These are phyloP conservation scores for Aspergillus sp. DNA, from an alignment of 2,329 filamentous ascomycete species.

Conservation along the genomic window DNA sequence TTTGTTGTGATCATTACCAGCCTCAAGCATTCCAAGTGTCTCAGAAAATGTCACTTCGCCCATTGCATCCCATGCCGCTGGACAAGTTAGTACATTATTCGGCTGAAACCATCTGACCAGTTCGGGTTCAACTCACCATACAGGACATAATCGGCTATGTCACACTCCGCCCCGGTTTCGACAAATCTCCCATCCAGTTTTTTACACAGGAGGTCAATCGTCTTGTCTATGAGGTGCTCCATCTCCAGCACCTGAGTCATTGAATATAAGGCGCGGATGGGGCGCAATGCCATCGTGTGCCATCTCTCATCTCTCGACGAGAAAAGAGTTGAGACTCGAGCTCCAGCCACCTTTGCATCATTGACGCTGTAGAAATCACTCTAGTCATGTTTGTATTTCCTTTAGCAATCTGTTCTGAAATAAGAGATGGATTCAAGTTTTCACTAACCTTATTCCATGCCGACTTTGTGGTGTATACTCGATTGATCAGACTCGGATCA, in stretches of 20 bases:
- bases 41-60: conserved; percentile 15
- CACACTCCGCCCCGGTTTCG: conserved; percentile 18
- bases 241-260: conserved; percentile 14
- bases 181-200: conserved; percentile 25
- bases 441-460: conserved; percentile 17
- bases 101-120: background rate
- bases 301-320: conserved; percentile 25
- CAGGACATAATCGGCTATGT: conserved; percentile 36
- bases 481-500: conserved; percentile 62
- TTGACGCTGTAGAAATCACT: conserved; percentile 14
- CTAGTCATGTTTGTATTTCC: background rate
- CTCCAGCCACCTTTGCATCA: conserved; percentile 21
- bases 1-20: conserved; percentile 13
- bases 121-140: conserved; percentile 8
- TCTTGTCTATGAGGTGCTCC: conserved; percentile 18
- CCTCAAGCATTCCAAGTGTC: conserved; percentile 15
- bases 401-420: background rate
- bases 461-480: conserved; percentile 72
- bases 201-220: conserved; percentile 22
- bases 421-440: background rate
- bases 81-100: background rate
- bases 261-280: conserved; percentile 31
- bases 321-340: conserved; percentile 31
- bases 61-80: conserved; percentile 15
- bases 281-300: conserved; percentile 30